Conservation (phyloP, 2,329 filamentous ascomycete genomes). For the Botrytis porri region DNA sequence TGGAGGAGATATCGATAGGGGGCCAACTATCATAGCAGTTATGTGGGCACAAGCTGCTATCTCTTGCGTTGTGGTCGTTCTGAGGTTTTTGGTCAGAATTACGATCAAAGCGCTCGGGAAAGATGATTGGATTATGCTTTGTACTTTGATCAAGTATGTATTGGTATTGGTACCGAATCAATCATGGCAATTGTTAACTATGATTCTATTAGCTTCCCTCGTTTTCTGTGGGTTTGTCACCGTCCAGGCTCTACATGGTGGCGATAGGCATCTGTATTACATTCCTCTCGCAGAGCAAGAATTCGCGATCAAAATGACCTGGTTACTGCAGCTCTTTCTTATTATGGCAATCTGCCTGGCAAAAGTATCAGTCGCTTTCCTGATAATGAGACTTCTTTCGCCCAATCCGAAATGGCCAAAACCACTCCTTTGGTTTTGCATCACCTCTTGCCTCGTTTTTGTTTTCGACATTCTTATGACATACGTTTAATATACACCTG, state of each 20-base stretch:
- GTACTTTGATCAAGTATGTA: conserved; percentile 1
- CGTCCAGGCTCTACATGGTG: background rate
- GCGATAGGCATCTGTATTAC: background rate
- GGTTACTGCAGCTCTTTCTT: background rate
- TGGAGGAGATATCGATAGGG: background rate
- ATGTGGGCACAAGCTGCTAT: background rate
- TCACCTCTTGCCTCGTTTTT: background rate
- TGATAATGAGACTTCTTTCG: background rate
- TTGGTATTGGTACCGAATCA: background rate
- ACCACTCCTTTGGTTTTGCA: background rate
- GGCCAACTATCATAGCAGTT: background rate
- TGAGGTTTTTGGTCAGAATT: background rate
- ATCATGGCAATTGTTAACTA: background rate
- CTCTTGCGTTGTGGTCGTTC: background rate
- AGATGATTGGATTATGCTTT: conserved; percentile 4
- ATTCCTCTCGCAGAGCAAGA: background rate
- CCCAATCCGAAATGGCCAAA: background rate
- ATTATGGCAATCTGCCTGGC: background rate
- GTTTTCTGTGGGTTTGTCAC: background rate
- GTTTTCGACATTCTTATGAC: background rate
- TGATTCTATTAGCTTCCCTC: background rate
- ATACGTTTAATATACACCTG: background rate
- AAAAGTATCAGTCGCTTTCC: background rate
- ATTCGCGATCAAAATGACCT: background rate
- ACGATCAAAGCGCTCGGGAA: background rate